phyloP scores from a whole-genome alignment of 2,329 filamentous ascomycete genomes.

The Hirsutella minnesotensis region DNA sequence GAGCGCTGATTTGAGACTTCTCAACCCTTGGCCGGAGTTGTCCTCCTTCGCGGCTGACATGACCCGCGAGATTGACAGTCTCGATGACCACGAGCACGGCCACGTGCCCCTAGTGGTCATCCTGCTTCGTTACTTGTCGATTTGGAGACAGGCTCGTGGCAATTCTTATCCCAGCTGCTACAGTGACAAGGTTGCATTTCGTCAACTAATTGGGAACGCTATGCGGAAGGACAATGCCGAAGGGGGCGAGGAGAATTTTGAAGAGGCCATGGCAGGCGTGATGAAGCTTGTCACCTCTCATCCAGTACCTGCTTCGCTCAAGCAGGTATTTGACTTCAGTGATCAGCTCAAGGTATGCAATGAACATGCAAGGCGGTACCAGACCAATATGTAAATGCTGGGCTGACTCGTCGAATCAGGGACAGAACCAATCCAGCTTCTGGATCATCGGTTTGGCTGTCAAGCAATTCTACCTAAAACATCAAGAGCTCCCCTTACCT shows the following conservation, averaged over 20 bases:
- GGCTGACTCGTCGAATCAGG: not conserved
- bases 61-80: slow-evolving; percentile 54
- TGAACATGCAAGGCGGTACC: not conserved
- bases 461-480: slow-evolving; percentile 60
- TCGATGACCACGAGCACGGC: slow-evolving; percentile 74
- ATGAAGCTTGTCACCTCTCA: slow-evolving; percentile 71
- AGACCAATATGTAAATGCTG: not conserved
- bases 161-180: slow-evolving; percentile 62
- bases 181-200: slow-evolving; percentile 77
- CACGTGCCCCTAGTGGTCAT: slow-evolving; percentile 83
- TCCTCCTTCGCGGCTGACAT: slow-evolving; percentile 52
- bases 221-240: slow-evolving; percentile 64
- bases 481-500: slow-evolving; percentile 67
- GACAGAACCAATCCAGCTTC: slow-evolving; percentile 42
- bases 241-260: slow-evolving; percentile 92
- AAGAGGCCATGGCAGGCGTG: slow-evolving; percentile 80
- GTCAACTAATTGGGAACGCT: slow-evolving; percentile 53
- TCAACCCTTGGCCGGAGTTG: slow-evolving; percentile 80
- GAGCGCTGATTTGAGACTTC: slow-evolving; percentile 71
- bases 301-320: slow-evolving; percentile 55
- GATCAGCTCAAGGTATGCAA: slow-evolving; percentile 38
- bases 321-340: slow-evolving; percentile 66
- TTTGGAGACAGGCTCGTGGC: slow-evolving; percentile 64
- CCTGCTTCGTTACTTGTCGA: slow-evolving; percentile 67
- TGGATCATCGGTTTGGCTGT: slow-evolving; percentile 83